Base-by-base conservation (phyloP, 257 asterid species). In the Gynochthodes officinalis region DNA sequence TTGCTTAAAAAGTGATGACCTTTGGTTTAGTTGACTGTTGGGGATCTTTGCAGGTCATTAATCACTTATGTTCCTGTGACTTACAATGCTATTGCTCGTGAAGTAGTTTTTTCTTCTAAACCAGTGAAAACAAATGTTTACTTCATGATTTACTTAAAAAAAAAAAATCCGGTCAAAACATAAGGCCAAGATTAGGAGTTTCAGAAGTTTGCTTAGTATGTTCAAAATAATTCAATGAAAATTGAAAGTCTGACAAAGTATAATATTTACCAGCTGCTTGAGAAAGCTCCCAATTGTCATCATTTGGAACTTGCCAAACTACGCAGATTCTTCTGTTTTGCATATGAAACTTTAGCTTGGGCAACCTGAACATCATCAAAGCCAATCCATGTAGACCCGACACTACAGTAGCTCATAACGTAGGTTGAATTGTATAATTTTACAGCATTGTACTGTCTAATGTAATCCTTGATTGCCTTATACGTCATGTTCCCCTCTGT, bases 341-440 rank as follows among this genome's bases (percentile, higher is more conserved):
- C 78, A 42, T 73, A 73, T 5, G 78, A 52, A 68, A 73, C 75
- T 63, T 78, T 73, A 18, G 78, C 57, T 67, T 54, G 73, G 53
- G 73, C 57, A 35, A 53, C 75, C 66, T 77, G 75, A 60, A 78
- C 72, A 7, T 61, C 82, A 78, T 78, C 82, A 42, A 48, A 78
- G 14, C 78, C 75, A 53, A 78, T 75, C 82, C 82, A 78, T 40
- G 46, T 37, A 12, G 78, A 57, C 6, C 66, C 75, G 18, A 78
- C 27, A 11, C 64, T 59, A 50, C 60, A 57, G 63, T 78, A 78
- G 49, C 44, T 78, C 59, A 67, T 73, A 42, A 67, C 75, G 28
- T 73, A 78, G 49, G 78, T 78, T 4, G 79, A 40, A 76, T 69
- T 69, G 42, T 69, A 62, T 15, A 59, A 12, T 4, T 50, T 43